Conservation (phyloP, 2,329 filamentous ascomycete genomes). For the Colletotrichum falcatum region DNA sequence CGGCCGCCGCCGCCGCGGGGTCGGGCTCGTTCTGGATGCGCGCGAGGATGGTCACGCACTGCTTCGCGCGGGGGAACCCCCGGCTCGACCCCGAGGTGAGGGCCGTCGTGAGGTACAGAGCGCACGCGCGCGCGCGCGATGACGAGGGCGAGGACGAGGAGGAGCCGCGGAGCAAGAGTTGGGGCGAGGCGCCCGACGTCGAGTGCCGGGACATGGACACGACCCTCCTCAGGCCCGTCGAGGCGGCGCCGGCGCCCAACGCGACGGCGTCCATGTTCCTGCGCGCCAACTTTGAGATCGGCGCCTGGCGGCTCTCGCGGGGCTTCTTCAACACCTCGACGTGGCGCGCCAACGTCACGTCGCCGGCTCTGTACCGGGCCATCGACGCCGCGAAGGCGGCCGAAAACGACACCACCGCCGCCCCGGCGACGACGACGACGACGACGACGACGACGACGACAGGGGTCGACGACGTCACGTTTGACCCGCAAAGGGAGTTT, state of each 20-base stretch:
- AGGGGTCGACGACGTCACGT: conserved; percentile 48
- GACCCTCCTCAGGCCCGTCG: conserved; percentile 55
- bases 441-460: conserved; percentile 30
- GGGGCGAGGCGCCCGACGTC: conserved; percentile 60
- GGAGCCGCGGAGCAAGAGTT: conserved; percentile 58
- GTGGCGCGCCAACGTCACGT: conserved; percentile 56
- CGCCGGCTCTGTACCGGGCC: conserved; percentile 52
- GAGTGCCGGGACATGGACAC: conserved; percentile 67
- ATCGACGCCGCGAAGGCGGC: conserved; percentile 44
- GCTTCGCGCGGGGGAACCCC: conserved; percentile 51
- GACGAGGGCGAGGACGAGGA: no score
- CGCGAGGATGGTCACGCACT: conserved; percentile 59
- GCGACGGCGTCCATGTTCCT: conserved; percentile 59
- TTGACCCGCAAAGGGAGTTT: conserved; percentile 44
- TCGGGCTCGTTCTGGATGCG: conserved; percentile 74
- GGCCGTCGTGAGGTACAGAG: conserved; percentile 49
- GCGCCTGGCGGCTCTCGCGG: conserved; percentile 63
- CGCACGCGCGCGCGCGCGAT: background rate
- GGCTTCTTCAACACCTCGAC: conserved; percentile 67
- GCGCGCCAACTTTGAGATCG: conserved; percentile 67
- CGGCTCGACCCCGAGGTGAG: conserved; percentile 48
- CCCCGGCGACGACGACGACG: background rate
- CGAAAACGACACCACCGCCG: background rate
- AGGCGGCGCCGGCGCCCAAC: conserved; percentile 51
- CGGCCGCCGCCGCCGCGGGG: no score